phyloP scores from a whole-genome alignment of 2,329 filamentous ascomycete species.

The Colletotrichum neosansevieriae region DNA sequence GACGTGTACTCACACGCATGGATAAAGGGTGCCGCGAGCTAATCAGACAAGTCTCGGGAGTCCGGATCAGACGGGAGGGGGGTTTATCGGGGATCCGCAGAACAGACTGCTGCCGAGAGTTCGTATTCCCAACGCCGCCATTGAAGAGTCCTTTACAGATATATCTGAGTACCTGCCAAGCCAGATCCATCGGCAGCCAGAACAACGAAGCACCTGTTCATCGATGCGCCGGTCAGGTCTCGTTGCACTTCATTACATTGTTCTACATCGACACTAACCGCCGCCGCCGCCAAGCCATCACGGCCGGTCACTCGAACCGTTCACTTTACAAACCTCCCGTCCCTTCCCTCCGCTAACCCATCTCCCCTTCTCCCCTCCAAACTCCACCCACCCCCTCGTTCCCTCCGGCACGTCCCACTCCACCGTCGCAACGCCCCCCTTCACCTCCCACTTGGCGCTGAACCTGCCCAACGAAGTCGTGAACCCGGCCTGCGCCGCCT shows the following conservation, averaged over 20 bases:
- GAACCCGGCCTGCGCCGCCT: conserved; percentile 37
- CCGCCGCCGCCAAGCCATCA: not conserved
- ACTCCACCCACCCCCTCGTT: conserved; percentile 36
- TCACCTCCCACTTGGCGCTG: conserved; percentile 28
- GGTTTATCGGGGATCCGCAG: too few species aligned
- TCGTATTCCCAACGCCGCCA: too few species aligned
- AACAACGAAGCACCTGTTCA: too few species aligned
- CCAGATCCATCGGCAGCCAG: too few species aligned
- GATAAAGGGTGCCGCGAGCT: too few species aligned
- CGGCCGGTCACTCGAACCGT: not conserved
- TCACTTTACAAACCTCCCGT: conserved; percentile 1
- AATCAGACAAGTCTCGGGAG: too few species aligned
- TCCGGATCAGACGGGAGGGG: too few species aligned
- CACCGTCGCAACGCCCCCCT: conserved; percentile 16
- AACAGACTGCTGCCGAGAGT: too few species aligned
- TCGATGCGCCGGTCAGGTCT: too few species aligned
- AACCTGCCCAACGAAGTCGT: conserved; percentile 37
- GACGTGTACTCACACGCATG: too few species aligned
- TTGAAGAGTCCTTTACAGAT: too few species aligned
- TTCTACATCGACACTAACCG: not conserved
- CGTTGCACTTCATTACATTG: not conserved
- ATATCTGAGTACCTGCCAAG: too few species aligned
- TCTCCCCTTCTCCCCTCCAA: conserved; percentile 15
- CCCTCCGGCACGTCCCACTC: conserved; percentile 38
- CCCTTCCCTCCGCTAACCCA: conserved; percentile 35